A percentile compares a stretch with the other conserved stretches of the same genome.
Conservation (phyloP, 805 yeast genomes). For the Tetrapisispora phaffii region DNA sequence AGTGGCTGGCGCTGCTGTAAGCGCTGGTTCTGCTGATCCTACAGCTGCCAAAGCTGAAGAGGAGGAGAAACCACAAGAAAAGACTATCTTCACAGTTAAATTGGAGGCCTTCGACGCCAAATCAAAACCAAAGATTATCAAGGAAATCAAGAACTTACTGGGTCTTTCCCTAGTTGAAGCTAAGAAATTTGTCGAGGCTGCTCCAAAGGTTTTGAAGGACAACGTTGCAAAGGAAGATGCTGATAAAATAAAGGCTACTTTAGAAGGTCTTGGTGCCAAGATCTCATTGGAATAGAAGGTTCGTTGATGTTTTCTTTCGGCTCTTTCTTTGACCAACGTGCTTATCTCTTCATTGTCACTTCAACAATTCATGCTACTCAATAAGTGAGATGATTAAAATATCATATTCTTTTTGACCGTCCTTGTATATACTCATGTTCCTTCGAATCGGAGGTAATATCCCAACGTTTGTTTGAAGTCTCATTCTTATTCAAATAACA, state of each 20-base stretch:
- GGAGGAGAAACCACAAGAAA: slow-evolving; percentile 73
- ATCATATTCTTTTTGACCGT: not conserved
- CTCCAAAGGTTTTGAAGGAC: slow-evolving; percentile 93
- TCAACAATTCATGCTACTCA: not conserved
- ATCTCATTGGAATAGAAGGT: slow-evolving; percentile 62
- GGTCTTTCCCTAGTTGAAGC: slow-evolving; percentile 93
- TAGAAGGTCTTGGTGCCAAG: slow-evolving; percentile 95
- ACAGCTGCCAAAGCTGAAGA: slow-evolving; percentile 60
- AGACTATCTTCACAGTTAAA: slow-evolving; percentile 85
- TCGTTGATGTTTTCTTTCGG: too few species aligned
- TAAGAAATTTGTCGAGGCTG: slow-evolving; percentile 94
- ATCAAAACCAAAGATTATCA: slow-evolving; percentile 93
- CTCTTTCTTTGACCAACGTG: too few species aligned
- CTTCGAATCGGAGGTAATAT: not conserved
- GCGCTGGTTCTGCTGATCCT: slow-evolving; percentile 44
- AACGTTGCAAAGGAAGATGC: slow-evolving; percentile 96
- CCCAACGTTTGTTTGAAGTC: not conserved
- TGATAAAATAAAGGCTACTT: slow-evolving; percentile 84
- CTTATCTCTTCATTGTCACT: not conserved
- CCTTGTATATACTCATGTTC: not conserved
- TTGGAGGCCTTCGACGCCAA: slow-evolving; percentile 91
- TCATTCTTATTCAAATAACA: not conserved
- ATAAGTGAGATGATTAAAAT: not conserved
- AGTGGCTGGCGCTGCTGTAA: slow-evolving; percentile 35
- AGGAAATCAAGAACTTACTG: slow-evolving; percentile 86